phyloP scores from a whole-genome alignment of 2,329 filamentous ascomycete species.

The Pestalotiopsis sp. region DNA sequence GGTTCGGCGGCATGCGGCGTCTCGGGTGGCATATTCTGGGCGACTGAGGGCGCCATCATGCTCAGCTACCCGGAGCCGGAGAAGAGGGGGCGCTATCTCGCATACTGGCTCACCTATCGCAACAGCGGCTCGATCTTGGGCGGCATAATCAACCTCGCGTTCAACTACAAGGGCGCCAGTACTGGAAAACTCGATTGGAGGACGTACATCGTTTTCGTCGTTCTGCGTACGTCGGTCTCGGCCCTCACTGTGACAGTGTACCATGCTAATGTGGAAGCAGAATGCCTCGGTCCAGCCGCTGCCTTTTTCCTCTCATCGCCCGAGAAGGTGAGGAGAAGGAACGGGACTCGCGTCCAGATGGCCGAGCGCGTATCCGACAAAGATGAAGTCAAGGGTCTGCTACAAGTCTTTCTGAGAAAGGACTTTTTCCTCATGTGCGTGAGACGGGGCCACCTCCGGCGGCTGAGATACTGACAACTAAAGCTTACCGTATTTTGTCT shows the following conservation, averaged over 20 bases:
- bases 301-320: conserved; percentile 1
- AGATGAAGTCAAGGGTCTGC: conserved; percentile 15
- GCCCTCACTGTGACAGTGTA: no score
- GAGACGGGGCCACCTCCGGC: not conserved
- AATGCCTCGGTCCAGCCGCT: not conserved
- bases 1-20: conserved; percentile 41
- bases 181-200: conserved; percentile 26
- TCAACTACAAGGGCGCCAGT: conserved; percentile 20
- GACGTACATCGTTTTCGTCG: conserved; percentile 27
- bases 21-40: conserved; percentile 25
- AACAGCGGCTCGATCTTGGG: conserved; percentile 17
- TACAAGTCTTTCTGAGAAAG: conserved; percentile 1
- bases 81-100: conserved; percentile 11
- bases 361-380: conserved; percentile 11
- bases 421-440: conserved; percentile 6
- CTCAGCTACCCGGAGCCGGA: conserved; percentile 11
- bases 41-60: conserved; percentile 11
- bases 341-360: conserved; percentile 14
- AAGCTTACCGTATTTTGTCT: conserved; percentile 22
- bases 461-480: not conserved
- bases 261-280: not conserved
- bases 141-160: conserved; percentile 19
- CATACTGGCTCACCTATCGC: conserved; percentile 23
- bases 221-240: conserved; percentile 18
- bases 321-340: conserved; percentile 4